These are phyloP conservation scores for Roridomyces roridus DNA, from an alignment of 768 basidiomycete genomes.

Conservation along the genomic window DNA sequence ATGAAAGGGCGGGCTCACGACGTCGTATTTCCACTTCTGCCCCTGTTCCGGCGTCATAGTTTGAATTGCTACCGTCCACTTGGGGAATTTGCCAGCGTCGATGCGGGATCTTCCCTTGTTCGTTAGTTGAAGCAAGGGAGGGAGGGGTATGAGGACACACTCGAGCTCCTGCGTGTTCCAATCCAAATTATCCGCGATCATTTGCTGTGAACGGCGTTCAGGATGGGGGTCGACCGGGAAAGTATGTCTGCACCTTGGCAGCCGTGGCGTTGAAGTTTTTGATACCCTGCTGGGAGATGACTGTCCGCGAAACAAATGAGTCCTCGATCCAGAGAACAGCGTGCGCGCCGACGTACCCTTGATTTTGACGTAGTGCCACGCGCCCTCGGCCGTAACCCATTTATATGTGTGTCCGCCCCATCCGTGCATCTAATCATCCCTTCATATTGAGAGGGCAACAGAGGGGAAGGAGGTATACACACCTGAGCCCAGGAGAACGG, in stretches of 20 bases:
- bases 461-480: too few species aligned
- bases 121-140: neutral
- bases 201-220: neutral
- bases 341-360: neutral
- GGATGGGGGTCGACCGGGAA: neutral
- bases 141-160: neutral
- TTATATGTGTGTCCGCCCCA: conserved; percentile 26
- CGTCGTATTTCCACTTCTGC: conserved; percentile 20
- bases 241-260: conserved; percentile 1
- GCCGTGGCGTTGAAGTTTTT: conserved; percentile 15
- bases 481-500: conserved; percentile 25
- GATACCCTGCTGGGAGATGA: conserved; percentile 14
- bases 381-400: conserved; percentile 13
- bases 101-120: conserved; percentile 20
- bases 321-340: too few species aligned
- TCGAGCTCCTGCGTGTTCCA: conserved; percentile 19
- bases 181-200: conserved; percentile 13
- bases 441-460: too few species aligned
- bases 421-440: conserved; percentile 27
- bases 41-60: conserved; percentile 23
- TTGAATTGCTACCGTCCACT: conserved; percentile 20
- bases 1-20: conserved; percentile 20
- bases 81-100: conserved; percentile 11
- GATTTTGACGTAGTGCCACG: conserved; percentile 23
- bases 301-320: too few species aligned